Evolutionary conservation across 176 grass and related monocot species (phyloP).

Genomic region (Phragmites australis): DNA sequence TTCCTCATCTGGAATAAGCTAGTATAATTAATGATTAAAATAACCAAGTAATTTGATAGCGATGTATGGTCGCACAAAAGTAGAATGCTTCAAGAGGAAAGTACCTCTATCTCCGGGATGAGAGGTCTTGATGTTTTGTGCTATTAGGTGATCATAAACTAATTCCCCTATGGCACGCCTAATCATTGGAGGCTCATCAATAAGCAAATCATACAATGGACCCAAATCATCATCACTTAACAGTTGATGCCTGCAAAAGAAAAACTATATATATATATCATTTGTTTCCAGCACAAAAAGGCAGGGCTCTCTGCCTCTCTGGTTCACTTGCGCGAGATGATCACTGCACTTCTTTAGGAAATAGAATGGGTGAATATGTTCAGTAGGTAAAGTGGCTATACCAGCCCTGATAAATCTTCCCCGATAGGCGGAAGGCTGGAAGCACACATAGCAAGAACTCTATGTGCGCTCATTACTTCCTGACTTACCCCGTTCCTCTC

Average conservation of each 20-base stretch:
- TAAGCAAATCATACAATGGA: constrained; percentile 96
- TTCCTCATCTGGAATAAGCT: constrained; percentile 59
- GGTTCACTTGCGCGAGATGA: constrained; percentile 12
- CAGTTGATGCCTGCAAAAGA: constrained; percentile 87
- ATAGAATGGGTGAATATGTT: not conserved
- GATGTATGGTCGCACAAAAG: constrained; percentile 14
- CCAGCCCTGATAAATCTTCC: not conserved
- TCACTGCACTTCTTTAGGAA: not conserved
- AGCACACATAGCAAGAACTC: not conserved
- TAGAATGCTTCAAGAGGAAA: constrained; percentile 7
- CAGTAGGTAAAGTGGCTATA: not conserved
- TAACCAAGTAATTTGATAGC: constrained; percentile 26
- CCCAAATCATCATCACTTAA: constrained; percentile 94
- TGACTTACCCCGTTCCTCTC: not conserved
- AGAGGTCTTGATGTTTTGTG: constrained; percentile 89
- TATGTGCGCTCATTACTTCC: not conserved
- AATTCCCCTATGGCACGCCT: constrained; percentile 97
- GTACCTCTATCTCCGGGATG: constrained; percentile 65
- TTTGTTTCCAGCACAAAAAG: constrained; percentile 22
- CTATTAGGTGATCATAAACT: constrained; percentile 97
- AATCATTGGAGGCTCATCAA: constrained; percentile 96
- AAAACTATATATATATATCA: not conserved
- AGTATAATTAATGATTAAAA: constrained; percentile 32
- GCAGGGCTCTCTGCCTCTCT: not conserved
- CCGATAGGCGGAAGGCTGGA: not conserved